Evolutionary conservation across 2,329 filamentous ascomycete genomes (phyloP), one percentile per base, ranked within the genome.

Genomic region (Chrysoporthe austroafricana): DNA sequence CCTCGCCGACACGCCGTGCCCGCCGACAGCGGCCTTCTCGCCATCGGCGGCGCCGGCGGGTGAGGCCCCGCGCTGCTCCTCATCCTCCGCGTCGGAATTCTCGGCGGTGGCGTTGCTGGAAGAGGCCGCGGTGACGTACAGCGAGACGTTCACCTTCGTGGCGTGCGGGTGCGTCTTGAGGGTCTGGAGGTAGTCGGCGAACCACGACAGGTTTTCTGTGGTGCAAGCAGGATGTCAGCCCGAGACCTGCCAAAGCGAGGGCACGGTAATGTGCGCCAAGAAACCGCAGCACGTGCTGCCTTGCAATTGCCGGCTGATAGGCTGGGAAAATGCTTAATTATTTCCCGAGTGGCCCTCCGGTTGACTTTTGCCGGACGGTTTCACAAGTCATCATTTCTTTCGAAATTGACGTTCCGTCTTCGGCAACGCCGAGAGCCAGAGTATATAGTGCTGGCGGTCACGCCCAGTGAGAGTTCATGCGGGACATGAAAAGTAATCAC

Each of bases 131-230:
- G 80, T 82, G 21, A 81, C 72, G 69, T 81, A 80, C 18, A 83
- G 72, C 36, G 76, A 77, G 4, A 81, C 73, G 5, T 77, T 75
- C 26, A 82, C 74, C 62, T 78, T 77, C 0, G 77, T 75, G 0
- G 80, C 78, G 68, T 80, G 78, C 6, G 74, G 73, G 69, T 82
- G 80, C 1, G 74, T 77, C 5, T 77, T 75, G 14, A 82, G 73
- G 46, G 76, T 73, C n/a, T 77, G 71, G 7, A 82, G 74, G 56
- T 82, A 79, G 26, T 80, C 74, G 9, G 74, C 73, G 69, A 79
- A 81, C 79, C 79, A 80, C 3, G 74, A 71, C 4, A 80, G 66
- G 48, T 76, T 77, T 34, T 78, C 77, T 79, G 42, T 52, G 32
- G 8, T 6, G n/a, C 26, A 5, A 48, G n/a, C 2, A 4, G 16